Evolutionary conservation across 257 asterid genomes (phyloP), one percentile per base, ranked within the genome.

Genomic region (Thymus quinquecostatus): DNA sequence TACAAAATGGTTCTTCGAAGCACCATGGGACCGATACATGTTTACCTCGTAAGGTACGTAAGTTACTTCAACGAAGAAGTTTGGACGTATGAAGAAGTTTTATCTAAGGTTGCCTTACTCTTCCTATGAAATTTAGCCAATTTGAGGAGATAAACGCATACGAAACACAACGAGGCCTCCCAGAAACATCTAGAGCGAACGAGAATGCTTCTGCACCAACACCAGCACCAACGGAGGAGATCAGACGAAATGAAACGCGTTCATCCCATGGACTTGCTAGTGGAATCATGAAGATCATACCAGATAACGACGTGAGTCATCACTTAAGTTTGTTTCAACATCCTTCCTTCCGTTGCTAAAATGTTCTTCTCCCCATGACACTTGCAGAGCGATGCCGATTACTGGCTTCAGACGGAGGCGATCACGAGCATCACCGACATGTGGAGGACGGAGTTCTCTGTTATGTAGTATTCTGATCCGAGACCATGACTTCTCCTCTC

Each of bases 1-100:
- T 89, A 86, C 69, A 85, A 84, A 79, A 82, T 92, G 34, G 86
- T 82, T 62, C 82, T 87, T 45, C 80, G 92, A 48, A 92, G 97
- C 87, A 86, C 93, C 70, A 86, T 85, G 96, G 98, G 97, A 29
- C 92, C 91, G 3, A 75, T 89, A 27, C 91, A 92, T 80, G 87
- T 87, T 73, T 89, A 82, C 82, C 95, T 91, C 56, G 89, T 89
- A 72, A 89, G 97, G 96, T 87, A 80, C 62, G 74, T 51, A 59
- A 8, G 34, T 51, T 49, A 33, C 41, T 54, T 49, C 8, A 12
- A 12, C 33, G 6, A 58, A 27, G 55, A 57, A 34, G 33, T 58
- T 36, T 48, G 51, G 36, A 60, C 33, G 30, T 64, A 27, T 65
- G 40, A 45, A 28, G 61, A 56, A 54, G 43, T 58, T 10, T 65